phyloP scores from a whole-genome alignment of 2,329 filamentous ascomycete genomes.

The Hansfordia pulvinata region DNA sequence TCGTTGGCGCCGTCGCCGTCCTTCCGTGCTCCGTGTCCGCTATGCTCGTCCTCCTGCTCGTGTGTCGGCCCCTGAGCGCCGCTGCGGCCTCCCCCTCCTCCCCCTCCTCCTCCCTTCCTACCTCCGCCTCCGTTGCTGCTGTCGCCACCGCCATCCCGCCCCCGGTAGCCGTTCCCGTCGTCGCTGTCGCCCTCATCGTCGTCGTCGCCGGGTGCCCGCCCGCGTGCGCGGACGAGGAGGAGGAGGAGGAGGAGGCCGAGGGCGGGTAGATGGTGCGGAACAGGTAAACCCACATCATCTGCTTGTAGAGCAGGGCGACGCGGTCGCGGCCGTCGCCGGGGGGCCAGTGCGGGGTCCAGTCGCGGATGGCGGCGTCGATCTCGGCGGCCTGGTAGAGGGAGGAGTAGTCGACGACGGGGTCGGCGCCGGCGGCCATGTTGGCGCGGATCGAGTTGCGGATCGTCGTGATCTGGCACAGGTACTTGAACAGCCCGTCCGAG shows the following conservation, averaged over 20 bases:
- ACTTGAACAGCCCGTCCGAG: slow-evolving; percentile 66
- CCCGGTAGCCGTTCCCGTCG: no score
- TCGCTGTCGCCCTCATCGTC: no score
- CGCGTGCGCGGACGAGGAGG: no score
- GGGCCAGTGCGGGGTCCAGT: slow-evolving; percentile 57
- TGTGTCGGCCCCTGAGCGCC: no score
- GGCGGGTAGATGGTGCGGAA: slow-evolving; percentile 49
- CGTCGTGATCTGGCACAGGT: slow-evolving; percentile 66
- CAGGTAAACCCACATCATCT: slow-evolving; percentile 54
- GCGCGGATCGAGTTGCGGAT: slow-evolving; percentile 62
- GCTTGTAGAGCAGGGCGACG: slow-evolving; percentile 46
- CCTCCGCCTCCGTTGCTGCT: no score
- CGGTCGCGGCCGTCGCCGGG: slow-evolving; percentile 40
- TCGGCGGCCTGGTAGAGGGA: slow-evolving; percentile 59
- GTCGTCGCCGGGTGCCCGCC: no score
- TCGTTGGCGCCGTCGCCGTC: no score
- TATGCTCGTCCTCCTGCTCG: no score
- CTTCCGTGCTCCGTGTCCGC: no score
- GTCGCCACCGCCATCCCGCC: no score
- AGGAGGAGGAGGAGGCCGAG: slow-evolving; percentile 7
- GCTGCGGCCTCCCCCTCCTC: no score
- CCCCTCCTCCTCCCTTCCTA: no score
- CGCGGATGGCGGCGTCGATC: slow-evolving; percentile 61
- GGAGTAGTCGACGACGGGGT: slow-evolving; percentile 60
- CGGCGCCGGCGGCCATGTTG: slow-evolving; percentile 46